These are phyloP conservation scores for Dendryphion nanum DNA, from an alignment of 2,329 filamentous ascomycete species.

Conservation along the genomic window DNA sequence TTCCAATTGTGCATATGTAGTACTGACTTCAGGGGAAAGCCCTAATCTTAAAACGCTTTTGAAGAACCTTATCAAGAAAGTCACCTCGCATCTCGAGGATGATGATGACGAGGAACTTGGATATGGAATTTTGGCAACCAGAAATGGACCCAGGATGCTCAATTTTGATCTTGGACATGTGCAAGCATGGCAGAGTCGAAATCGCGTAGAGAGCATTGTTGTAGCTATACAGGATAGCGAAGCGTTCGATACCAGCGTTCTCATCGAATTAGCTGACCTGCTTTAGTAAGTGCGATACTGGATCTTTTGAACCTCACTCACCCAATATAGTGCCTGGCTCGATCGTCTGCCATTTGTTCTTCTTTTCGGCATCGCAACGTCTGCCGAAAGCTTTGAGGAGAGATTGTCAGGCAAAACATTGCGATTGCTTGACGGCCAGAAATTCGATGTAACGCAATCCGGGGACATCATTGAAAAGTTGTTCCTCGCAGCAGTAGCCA, in stretches of 20 bases:
- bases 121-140: conserved; percentile 13
- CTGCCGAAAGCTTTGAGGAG: conserved; percentile 75
- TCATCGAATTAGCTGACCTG: conserved; percentile 69
- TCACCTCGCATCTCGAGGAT: conserved; percentile 56
- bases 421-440: conserved; percentile 64
- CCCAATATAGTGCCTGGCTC: conserved; percentile 58
- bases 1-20: conserved; percentile 58
- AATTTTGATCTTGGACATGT: conserved; percentile 78
- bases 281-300: conserved; percentile 56
- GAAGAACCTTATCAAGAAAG: conserved; percentile 70
- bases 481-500: conserved; percentile 64
- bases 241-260: conserved; percentile 70
- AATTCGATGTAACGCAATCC: conserved; percentile 76
- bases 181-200: conserved; percentile 57
- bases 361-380: conserved; percentile 78
- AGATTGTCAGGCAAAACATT: conserved; percentile 68
- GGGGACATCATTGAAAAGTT: conserved; percentile 70
- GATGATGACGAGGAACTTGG: conserved; percentile 49
- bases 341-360: conserved; percentile 75
- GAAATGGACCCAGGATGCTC: conserved; percentile 64
- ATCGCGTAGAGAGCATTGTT: conserved; percentile 59
- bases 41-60: conserved; percentile 70
- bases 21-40: conserved; percentile 69
- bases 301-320: conserved; percentile 15
- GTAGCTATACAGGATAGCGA: conserved; percentile 80